A percentile compares a stretch with the other conserved stretches of the same genome.
Evolutionary conservation across 495 filamentous ascomycete species (phyloP).

Genomic region (Hypoxylon trugodes): DNA sequence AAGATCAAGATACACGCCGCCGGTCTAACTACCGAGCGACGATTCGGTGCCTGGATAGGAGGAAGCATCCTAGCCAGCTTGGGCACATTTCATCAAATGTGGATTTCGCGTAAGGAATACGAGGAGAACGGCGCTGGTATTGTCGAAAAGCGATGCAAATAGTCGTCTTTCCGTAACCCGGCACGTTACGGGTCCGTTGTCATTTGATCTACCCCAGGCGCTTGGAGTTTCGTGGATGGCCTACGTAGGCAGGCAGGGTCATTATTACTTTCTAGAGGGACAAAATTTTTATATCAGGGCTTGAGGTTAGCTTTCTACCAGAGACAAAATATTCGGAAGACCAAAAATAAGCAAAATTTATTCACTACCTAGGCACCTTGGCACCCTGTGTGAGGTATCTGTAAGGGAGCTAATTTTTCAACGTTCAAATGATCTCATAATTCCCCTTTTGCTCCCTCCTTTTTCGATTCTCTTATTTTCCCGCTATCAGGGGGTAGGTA

Average conservation of each 20-base stretch:
- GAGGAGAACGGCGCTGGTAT: constrained; percentile 76
- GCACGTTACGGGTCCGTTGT: constrained; percentile 1
- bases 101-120: constrained; percentile 89
- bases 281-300: constrained; percentile 19
- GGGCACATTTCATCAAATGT: constrained; percentile 99
- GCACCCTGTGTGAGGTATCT: too few relatives aligned
- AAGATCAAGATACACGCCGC: constrained; percentile 85
- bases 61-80: constrained; percentile 95
- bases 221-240: constrained; percentile 33
- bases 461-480: neutral
- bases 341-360: neutral
- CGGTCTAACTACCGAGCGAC: constrained; percentile 83
- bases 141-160: constrained; percentile 83
- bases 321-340: constrained; percentile 1
- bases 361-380: too few relatives aligned
- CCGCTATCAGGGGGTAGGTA: neutral
- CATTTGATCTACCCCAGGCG: constrained; percentile 14
- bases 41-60: constrained; percentile 94
- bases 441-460: neutral
- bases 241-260: constrained; percentile 7
- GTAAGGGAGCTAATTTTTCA: neutral
- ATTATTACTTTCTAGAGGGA: constrained; percentile 17
- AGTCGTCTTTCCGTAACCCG: constrained; percentile 18
- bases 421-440: neutral
- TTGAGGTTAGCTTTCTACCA: constrained; percentile 2